A percentile compares a stretch with the other conserved stretches of the same genome.
These are phyloP conservation scores for Vararia minispora DNA, from an alignment of 768 basidiomycete genomes.

Conservation along the genomic window DNA sequence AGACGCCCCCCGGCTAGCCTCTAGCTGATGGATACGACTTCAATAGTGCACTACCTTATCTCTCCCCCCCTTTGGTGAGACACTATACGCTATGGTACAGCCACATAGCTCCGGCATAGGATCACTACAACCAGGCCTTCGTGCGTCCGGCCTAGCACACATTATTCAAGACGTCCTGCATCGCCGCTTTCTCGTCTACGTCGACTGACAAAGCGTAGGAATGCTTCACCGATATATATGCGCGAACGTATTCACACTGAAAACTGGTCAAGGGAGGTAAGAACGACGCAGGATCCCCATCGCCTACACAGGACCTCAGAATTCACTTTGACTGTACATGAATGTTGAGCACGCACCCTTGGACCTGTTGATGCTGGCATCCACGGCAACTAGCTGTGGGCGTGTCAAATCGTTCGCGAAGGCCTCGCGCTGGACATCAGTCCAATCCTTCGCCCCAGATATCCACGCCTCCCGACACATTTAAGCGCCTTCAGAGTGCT, in stretches of 20 bases:
- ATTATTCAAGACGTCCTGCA: slow-evolving; percentile 25
- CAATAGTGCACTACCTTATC: no score
- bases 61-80: no score
- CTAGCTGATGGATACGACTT: no score
- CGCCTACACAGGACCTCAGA: slow-evolving; percentile 22
- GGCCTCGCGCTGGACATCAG: slow-evolving; percentile 34
- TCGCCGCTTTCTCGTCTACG: slow-evolving; percentile 37
- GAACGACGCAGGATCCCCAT: slow-evolving; percentile 41
- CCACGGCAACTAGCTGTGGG: slow-evolving; percentile 43
- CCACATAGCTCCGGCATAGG: no score
- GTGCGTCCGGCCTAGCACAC: background rate
- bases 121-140: no score
- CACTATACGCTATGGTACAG: no score
- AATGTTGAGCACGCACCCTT: slow-evolving; percentile 25
- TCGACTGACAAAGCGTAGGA: slow-evolving; percentile 38
- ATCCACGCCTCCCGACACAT: slow-evolving; percentile 34
- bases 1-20: no score
- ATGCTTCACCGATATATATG: slow-evolving; percentile 41
- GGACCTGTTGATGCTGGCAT: slow-evolving; percentile 34
- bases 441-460: slow-evolving; percentile 43
- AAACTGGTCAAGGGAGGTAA: slow-evolving; percentile 37
- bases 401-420: slow-evolving; percentile 46
- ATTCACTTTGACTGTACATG: no score
- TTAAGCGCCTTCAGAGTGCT: no score
- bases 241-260: slow-evolving; percentile 40